Base-by-base conservation (phyloP, 2,329 filamentous ascomycete genomes). In the Aureobasidium sp. region DNA sequence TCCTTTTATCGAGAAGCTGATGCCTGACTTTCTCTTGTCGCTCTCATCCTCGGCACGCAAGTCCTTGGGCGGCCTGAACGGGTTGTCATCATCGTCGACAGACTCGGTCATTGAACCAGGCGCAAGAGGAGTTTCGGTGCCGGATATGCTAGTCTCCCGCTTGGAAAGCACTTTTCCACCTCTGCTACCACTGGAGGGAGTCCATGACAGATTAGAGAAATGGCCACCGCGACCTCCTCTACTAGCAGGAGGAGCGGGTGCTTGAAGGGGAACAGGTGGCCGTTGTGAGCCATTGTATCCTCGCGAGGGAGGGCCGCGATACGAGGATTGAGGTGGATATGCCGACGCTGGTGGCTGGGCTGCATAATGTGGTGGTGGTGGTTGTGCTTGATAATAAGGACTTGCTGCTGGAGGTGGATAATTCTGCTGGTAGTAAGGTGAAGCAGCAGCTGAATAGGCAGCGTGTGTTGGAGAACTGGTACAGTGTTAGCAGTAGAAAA, bases 1-100 rank as follows among this genome's bases (percentile, higher is more conserved):
- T 80, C 87, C 83, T 72, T 97, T 97, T 74, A 97, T 91, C 1
- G 91, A 91, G 73, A 97, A 97, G 72, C 91, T 95, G 70, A 97
- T 95, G 75, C 93, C 94, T 44, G 68, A 69, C 63, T 72, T 74
- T 48, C 66, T 67, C 62, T 70, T 72, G 8, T 64, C 63, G 2
- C 79, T 74, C 65, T 83, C 80, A 68, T 90, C 86, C 70, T 90
- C 87, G 15, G 82, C 81, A 63, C 84, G 84, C 11, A 85, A 70
- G 64, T 88, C 87, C 68, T 87, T 87, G 0, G 85, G 83, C 31
- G 84, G 83, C 63, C 84, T 78, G 69, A 87, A 85, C 8, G 83
- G 78, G 68, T 85, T 83, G 60, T 87, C 84, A 59, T 81, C 78
- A 34, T 84, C 84, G 49, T 82, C 79, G 8, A 77, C 76, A 59